Base-by-base conservation (phyloP, 306 rosid genomes). In the Betula pendula region DNA sequence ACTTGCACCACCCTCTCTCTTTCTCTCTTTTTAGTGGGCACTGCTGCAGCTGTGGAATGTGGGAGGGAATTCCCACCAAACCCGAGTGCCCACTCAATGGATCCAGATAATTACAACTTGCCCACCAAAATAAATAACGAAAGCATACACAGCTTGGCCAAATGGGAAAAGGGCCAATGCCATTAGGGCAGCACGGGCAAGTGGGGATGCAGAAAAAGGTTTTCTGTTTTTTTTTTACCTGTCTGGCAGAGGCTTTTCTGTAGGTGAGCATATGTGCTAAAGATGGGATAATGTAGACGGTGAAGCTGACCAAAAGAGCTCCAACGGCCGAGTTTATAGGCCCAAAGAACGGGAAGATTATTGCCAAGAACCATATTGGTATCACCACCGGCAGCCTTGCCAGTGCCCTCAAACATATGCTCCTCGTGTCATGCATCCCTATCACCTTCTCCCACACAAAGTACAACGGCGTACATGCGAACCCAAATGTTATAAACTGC, bases 371-470 rank as follows among this genome's bases (percentile, higher is more conserved):
- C 99, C 99, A 95, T 27, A 95, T 91, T 2, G 99, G 99, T 20
- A 95, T 84, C 47, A 95, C 99, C 84, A 95, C 97, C 0, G 99
- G 99, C 53, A 95, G 81, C 79, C 99, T 89, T 49, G 90, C 99
- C 15, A 92, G 50, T 33, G 99, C 99, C 82, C 99, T 87, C 49
- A 90, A 0, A 53, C 94, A 95, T 7, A 95, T 76, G 88, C 99
- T 95, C 71, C 24, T 95, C 29, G 99, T 87, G 80, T 90, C 97
- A 68, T 95, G 99, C 98, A 95, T 95, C 60, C 98, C 99, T 27
- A 95, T 92, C 77, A 91, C 97, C 85, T 95, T 95, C 91, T 95
- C 99, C 99, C 99, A 95, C 68, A 95, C 99, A 63, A 95, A 95
- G 88, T 95, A 95, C 82, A 95, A 48, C n/a, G 99, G 99, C 19